phyloP scores from a whole-genome alignment of 805 yeast species.

The Lachancea dasiensis region DNA sequence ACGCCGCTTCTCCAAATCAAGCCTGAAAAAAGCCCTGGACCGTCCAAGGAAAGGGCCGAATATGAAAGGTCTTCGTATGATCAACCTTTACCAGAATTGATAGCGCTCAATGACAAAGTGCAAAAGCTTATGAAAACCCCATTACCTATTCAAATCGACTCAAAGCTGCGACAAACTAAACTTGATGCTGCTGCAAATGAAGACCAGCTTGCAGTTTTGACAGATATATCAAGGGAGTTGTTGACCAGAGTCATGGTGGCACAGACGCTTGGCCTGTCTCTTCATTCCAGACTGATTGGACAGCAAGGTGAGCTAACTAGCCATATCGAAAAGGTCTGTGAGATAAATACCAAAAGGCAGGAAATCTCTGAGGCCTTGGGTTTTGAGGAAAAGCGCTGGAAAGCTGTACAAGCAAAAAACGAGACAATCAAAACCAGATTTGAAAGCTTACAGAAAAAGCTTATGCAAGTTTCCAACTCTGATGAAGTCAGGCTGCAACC shows the following conservation, averaged over 20 bases:
- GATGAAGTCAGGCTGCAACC: constrained; percentile 23
- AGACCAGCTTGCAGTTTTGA: constrained; percentile 22
- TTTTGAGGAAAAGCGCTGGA: constrained; percentile 15
- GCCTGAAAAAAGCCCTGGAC: no score
- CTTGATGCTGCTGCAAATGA: constrained; percentile 24
- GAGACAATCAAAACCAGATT: constrained; percentile 29
- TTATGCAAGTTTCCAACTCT: constrained; percentile 20
- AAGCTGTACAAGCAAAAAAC: constrained; percentile 31
- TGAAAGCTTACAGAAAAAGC: constrained; percentile 22
- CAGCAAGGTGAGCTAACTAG: constrained; percentile 39
- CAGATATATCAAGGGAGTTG: constrained; percentile 21
- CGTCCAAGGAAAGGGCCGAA: no score
- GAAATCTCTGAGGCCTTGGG: constrained; percentile 14
- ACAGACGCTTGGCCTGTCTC: constrained; percentile 31
- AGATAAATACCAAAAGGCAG: constrained; percentile 18
- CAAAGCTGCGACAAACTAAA: constrained; percentile 19
- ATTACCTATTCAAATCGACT: constrained; percentile 15
- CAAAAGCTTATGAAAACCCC: constrained; percentile 15
- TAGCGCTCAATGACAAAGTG: constrained; percentile 13
- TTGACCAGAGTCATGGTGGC: constrained; percentile 20
- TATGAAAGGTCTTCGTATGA: constrained; percentile 5
- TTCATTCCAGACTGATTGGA: constrained; percentile 34
- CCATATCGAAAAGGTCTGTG: constrained; percentile 33
- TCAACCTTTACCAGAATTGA: constrained; percentile 21
- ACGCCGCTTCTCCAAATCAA: not conserved